A percentile compares a stretch with the other conserved stretches of the same genome.
These are phyloP conservation scores for Knufia fluminis DNA, from an alignment of 2,329 filamentous ascomycete genomes.

Conservation along the genomic window DNA sequence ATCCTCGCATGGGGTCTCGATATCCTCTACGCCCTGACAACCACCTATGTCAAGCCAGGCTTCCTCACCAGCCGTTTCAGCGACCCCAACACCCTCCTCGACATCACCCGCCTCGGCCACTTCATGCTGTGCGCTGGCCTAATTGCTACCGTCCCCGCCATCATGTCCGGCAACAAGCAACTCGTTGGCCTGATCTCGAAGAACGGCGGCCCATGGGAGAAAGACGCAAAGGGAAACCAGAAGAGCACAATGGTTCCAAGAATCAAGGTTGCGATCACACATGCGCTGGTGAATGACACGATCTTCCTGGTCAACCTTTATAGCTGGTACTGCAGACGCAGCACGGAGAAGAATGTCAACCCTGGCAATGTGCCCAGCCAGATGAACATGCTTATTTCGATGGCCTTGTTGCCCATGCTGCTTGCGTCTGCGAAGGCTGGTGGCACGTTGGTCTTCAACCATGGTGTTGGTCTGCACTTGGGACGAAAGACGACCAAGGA, in stretches of 20 bases:
- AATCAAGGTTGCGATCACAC: conserved; percentile 22
- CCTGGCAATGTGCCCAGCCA: conserved; percentile 17
- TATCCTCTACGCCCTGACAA: conserved; percentile 22
- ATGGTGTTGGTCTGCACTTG: conserved; percentile 22
- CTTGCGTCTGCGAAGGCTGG: conserved; percentile 19
- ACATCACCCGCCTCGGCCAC: conserved; percentile 21
- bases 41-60: conserved; percentile 16
- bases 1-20: conserved; percentile 22
- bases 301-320: conserved; percentile 21
- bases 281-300: conserved; percentile 21
- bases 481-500: conserved; percentile 20
- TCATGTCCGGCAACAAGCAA: conserved; percentile 23
- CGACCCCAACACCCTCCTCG: conserved; percentile 17
- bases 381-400: conserved; percentile 20
- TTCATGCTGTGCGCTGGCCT: conserved; percentile 22
- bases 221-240: conserved; percentile 19
- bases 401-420: conserved; percentile 16
- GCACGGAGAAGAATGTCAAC: conserved; percentile 18
- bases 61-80: conserved; percentile 22
- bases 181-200: conserved; percentile 23
- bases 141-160: conserved; percentile 21
- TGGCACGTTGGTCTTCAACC: conserved; percentile 20
- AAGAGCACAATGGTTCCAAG: conserved; percentile 23
- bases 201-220: conserved; percentile 24
- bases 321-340: conserved; percentile 21